These are phyloP conservation scores for Alternaria alternata DNA, from an alignment of 2,329 filamentous ascomycete genomes.

Conservation along the genomic window DNA sequence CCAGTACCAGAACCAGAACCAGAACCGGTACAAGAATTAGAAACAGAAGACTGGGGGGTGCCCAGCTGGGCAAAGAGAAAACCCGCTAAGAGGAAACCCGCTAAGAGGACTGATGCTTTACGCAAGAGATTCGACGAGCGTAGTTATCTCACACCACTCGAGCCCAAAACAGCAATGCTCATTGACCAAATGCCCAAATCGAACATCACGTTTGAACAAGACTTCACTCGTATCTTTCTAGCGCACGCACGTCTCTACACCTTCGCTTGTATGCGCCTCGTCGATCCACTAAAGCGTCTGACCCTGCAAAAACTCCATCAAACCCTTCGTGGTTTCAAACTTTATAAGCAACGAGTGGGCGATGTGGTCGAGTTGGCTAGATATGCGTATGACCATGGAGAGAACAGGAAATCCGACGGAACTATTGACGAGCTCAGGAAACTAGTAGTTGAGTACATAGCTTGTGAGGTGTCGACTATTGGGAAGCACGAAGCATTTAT, in stretches of 20 bases:
- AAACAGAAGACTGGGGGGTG: too few relatives aligned
- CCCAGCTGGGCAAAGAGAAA: too few relatives aligned
- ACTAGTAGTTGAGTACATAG: conserved; percentile 36
- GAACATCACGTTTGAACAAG: too few relatives aligned
- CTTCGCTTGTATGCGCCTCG: conserved; percentile 34
- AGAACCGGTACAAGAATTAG: too few relatives aligned
- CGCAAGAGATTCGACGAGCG: too few relatives aligned
- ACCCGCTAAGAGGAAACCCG: too few relatives aligned
- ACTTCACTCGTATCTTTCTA: conserved; percentile 36
- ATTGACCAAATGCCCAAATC: too few relatives aligned
- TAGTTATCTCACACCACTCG: too few relatives aligned
- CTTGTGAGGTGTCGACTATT: conserved; percentile 28
- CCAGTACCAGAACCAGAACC: too few relatives aligned
- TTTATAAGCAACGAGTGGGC: conserved; percentile 28
- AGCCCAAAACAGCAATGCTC: too few relatives aligned
- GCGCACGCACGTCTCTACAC: conserved; percentile 43
- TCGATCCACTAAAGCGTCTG: conserved; percentile 32
- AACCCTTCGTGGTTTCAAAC: conserved; percentile 32
- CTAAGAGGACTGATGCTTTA: too few relatives aligned
- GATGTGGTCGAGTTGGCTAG: conserved; percentile 36
- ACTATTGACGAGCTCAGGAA: conserved; percentile 30
- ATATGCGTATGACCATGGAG: conserved; percentile 33
- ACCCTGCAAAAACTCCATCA: conserved; percentile 40
- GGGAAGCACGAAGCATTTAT: conserved; percentile 27
- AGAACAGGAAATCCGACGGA: conserved; percentile 17